phyloP scores from a whole-genome alignment of 345 rosid genomes.

The Clausena lansium region DNA sequence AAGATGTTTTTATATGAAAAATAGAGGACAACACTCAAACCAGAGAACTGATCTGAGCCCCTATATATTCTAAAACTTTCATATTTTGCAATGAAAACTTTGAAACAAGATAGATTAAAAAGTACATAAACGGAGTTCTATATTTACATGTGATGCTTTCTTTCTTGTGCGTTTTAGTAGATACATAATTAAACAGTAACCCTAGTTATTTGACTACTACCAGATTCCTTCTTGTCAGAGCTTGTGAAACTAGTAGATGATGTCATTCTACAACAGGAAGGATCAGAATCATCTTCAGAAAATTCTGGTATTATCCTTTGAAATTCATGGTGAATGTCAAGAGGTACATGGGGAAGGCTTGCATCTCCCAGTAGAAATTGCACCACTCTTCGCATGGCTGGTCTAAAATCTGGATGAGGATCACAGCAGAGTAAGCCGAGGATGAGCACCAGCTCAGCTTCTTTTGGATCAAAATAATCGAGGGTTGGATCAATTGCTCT shows the following conservation, averaged over 20 bases:
- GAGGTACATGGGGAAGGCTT: constrained; percentile 16
- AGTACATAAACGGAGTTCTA: too few species aligned
- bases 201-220: constrained; percentile 3
- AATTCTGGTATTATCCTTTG: neutral
- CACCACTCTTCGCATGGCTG: constrained; percentile 33
- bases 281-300: constrained; percentile 17
- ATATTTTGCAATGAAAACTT: too few species aligned
- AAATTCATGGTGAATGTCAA: constrained; percentile 7
- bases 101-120: too few species aligned
- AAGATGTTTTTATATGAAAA: too few species aligned
- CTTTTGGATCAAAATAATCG: constrained; percentile 21
- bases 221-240: neutral
- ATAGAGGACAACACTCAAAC: too few species aligned
- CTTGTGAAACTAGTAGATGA: constrained; percentile 7
- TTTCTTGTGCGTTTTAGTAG: too few species aligned
- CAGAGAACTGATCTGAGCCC: too few species aligned
- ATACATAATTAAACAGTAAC: neutral
- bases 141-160: too few species aligned
- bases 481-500: constrained; percentile 34
- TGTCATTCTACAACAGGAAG: constrained; percentile 6
- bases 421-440: constrained; percentile 39
- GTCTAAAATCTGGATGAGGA: constrained; percentile 31
- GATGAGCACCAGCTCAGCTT: constrained; percentile 31
- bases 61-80: too few species aligned
- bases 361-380: constrained; percentile 30